Conservation (phyloP, 305 asterid species). For the Fraxinus ornus region DNA sequence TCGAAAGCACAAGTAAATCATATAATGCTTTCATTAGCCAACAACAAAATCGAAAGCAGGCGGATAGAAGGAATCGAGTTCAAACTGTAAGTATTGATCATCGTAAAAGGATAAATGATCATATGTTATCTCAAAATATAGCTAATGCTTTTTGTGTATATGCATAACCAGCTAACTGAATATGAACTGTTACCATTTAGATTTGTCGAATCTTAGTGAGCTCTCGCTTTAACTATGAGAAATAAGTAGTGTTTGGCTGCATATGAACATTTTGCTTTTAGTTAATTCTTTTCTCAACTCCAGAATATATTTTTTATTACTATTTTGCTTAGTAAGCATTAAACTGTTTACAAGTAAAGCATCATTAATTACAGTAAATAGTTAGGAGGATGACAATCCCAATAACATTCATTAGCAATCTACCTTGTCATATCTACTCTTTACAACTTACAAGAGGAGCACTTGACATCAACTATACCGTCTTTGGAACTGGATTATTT, state of each 20-base stretch:
- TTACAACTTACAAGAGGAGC: not conserved
- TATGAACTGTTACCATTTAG: conserved; percentile 5
- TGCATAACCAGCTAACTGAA: not conserved
- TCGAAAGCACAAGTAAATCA: no score
- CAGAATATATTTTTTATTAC: not conserved
- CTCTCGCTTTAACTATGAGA: not conserved
- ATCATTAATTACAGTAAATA: not conserved
- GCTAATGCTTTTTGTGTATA: not conserved
- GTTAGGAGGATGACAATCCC: not conserved
- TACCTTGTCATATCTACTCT: not conserved
- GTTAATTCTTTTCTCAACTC: not conserved
- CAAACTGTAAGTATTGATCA: no score
- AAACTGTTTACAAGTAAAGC: not conserved
- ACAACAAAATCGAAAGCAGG: no score
- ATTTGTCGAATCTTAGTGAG: not conserved
- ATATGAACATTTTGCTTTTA: not conserved
- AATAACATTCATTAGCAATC: not conserved
- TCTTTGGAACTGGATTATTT: not conserved
- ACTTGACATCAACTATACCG: not conserved
- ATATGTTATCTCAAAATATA: no score
- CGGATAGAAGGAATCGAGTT: no score
- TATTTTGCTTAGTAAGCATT: not conserved
- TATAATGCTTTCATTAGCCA: no score
- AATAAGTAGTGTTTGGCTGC: not conserved
- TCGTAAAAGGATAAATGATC: no score